A percentile compares a stretch with the other conserved stretches of the same genome.
These are phyloP conservation scores for Phytophthora agathidicida DNA, from an alignment of 352 stramenopile species.

Conservation along the genomic window DNA sequence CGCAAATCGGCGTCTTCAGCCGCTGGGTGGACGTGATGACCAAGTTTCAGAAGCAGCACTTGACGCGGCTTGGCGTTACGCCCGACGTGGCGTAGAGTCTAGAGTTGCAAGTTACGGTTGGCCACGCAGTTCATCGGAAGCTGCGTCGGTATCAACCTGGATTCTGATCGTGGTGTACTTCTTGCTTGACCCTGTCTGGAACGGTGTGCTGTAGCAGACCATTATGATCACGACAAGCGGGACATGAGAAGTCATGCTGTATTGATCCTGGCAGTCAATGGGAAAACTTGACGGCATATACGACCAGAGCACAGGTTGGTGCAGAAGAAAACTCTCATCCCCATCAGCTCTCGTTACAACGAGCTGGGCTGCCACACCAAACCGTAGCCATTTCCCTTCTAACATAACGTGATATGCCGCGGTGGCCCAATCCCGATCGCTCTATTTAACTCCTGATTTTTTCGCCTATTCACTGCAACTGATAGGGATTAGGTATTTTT, in stretches of 20 bases:
- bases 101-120: background rate
- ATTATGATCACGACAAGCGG: background rate
- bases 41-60: constrained; percentile 37
- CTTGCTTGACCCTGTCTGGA: no score
- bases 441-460: constrained; percentile 46
- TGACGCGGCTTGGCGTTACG: constrained; percentile 16
- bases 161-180: background rate
- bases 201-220: no score
- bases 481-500: constrained; percentile 7
- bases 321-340: no score
- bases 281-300: background rate
- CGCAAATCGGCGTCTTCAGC: constrained; percentile 51
- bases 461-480: constrained; percentile 14
- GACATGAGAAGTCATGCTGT: no score
- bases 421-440: constrained; percentile 21
- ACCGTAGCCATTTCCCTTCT: constrained; percentile 1
- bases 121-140: background rate
- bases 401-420: no score
- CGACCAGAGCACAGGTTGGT: no score
- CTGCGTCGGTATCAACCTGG: background rate
- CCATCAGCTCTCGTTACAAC: no score
- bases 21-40: constrained; percentile 53
- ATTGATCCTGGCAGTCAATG: no score
- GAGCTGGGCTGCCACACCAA: no score
- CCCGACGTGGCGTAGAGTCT: constrained; percentile 30